Evolutionary conservation across 2,329 filamentous ascomycete genomes (phyloP).

Genomic region (Corynespora cassiicola): DNA sequence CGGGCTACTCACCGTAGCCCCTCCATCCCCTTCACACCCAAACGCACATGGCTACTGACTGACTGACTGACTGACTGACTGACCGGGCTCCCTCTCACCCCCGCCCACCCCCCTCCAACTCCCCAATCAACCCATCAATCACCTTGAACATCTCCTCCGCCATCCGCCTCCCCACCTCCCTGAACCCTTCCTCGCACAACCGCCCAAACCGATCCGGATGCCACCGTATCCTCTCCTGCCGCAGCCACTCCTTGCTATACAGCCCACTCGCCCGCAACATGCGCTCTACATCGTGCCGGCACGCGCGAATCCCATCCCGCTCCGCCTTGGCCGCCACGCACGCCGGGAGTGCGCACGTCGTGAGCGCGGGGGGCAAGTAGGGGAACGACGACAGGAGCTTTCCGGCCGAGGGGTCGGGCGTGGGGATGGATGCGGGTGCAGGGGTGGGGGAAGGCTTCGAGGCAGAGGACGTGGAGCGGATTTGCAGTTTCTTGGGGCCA

Average conservation of each 20-base stretch:
- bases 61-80: too few species aligned
- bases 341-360: slow-evolving; percentile 26
- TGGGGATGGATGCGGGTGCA: slow-evolving; percentile 41
- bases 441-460: slow-evolving; percentile 17
- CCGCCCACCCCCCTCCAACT: slow-evolving; percentile 21
- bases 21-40: too few species aligned
- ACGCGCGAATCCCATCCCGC: slow-evolving; percentile 32
- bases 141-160: slow-evolving; percentile 47
- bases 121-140: slow-evolving; percentile 36
- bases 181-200: slow-evolving; percentile 37
- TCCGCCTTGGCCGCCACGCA: slow-evolving; percentile 33
- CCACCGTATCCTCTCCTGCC: slow-evolving; percentile 43
- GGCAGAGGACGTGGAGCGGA: slow-evolving; percentile 40
- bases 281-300: slow-evolving; percentile 41
- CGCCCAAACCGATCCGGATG: slow-evolving; percentile 46
- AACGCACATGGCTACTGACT: too few species aligned
- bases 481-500: slow-evolving; percentile 28
- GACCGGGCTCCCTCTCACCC: too few species aligned
- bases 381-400: slow-evolving; percentile 35
- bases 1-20: too few species aligned
- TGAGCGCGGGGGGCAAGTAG: slow-evolving; percentile 29
- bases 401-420: slow-evolving; percentile 33
- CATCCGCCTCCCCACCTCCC: slow-evolving; percentile 37
- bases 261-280: slow-evolving; percentile 37
- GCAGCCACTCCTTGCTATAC: slow-evolving; percentile 44